Conservation (phyloP, 2,329 filamentous ascomycete species). For the Fusarium sulawesiense region DNA sequence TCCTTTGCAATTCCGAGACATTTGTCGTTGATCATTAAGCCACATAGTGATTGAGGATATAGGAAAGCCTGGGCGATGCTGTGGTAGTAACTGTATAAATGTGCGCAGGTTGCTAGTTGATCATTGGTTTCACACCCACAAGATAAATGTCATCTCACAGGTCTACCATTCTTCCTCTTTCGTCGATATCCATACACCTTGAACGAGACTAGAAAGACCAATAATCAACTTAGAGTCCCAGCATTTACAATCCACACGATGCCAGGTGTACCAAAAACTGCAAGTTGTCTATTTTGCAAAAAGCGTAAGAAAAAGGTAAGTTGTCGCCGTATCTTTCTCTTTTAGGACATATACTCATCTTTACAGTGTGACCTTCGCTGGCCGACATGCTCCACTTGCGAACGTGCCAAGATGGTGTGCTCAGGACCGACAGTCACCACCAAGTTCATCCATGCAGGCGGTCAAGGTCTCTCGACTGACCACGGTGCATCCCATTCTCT, state of each 20-base stretch:
- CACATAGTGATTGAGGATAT: neutral
- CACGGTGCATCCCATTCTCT: neutral
- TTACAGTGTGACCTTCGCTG: neutral
- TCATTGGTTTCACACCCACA: neutral
- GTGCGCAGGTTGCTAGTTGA: neutral
- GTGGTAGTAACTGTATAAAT: neutral
- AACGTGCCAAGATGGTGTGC: neutral
- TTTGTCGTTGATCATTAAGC: neutral
- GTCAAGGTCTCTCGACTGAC: neutral
- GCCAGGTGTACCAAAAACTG: neutral
- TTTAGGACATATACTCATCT: accelerated
- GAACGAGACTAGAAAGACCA: neutral
- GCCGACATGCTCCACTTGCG: neutral
- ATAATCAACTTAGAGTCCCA: neutral
- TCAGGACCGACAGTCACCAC: neutral
- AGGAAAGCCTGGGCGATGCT: neutral
- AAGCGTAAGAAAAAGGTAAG: neutral
- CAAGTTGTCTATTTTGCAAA: neutral
- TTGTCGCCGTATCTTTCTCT: neutral
- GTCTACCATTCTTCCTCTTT: neutral
- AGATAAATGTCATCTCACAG: neutral
- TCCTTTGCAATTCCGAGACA: neutral
- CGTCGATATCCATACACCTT: neutral
- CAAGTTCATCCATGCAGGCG: neutral
- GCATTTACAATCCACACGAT: neutral